Evolutionary conservation across 2,329 filamentous ascomycete genomes (phyloP).

Genomic region (Venturiaceae sp.): DNA sequence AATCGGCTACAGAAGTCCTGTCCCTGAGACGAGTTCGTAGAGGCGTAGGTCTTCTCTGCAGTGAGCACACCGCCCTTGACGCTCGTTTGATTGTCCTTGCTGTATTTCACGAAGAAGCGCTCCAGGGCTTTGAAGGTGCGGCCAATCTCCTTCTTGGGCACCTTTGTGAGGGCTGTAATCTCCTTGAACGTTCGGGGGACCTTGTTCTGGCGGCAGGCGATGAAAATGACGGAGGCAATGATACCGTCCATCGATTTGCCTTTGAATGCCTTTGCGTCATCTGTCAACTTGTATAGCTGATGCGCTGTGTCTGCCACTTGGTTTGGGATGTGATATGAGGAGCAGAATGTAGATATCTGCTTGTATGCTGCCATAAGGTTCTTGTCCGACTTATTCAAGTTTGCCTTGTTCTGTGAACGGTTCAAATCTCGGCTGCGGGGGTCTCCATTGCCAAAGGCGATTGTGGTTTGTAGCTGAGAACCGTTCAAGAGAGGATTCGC

Average conservation of each 20-base stretch:
- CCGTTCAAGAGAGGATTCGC: conserved; percentile 85
- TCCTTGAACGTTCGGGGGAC: conserved; percentile 88
- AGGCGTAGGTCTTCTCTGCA: conserved; percentile 53
- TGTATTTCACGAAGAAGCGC: conserved; percentile 65
- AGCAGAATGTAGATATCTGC: conserved; percentile 80
- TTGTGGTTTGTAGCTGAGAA: conserved; percentile 78
- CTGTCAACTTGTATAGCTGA: conserved; percentile 88
- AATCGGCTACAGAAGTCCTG: conserved; percentile 82
- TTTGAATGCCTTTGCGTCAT: conserved; percentile 89
- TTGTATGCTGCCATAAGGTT: conserved; percentile 72
- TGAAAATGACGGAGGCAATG: conserved; percentile 94
- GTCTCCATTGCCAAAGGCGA: conserved; percentile 70
- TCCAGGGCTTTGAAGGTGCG: conserved; percentile 90
- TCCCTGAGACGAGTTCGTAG: conserved; percentile 67
- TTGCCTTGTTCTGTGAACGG: conserved; percentile 73
- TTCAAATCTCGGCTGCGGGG: conserved; percentile 65
- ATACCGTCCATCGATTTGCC: conserved; percentile 91
- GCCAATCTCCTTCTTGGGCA: conserved; percentile 95
- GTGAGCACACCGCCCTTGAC: conserved; percentile 30
- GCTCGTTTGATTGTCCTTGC: conserved; percentile 24
- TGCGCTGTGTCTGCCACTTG: conserved; percentile 84
- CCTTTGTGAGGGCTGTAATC: conserved; percentile 85
- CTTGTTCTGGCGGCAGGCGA: conserved; percentile 78
- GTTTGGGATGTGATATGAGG: conserved; percentile 70
- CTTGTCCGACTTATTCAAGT: conserved; percentile 76